phyloP scores from a whole-genome alignment of 805 yeast species.

The Starmerella floris region DNA sequence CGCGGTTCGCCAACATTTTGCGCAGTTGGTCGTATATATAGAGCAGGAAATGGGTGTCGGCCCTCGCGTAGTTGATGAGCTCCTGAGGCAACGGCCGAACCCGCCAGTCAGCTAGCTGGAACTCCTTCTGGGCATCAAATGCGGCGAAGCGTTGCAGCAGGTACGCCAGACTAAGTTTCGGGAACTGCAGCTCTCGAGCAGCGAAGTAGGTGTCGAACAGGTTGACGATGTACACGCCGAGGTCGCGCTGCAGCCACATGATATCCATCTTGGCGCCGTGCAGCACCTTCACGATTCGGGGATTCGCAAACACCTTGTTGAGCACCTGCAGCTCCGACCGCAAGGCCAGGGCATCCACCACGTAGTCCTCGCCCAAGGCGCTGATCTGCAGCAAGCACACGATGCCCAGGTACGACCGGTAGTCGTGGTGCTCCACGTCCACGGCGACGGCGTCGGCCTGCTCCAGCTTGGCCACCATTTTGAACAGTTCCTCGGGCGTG shows the following conservation, averaged over 20 bases:
- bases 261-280: conserved; percentile 98
- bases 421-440: conserved; percentile 93
- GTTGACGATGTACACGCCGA: conserved; percentile 80
- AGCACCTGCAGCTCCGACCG: conserved; percentile 55
- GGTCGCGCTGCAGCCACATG: conserved; percentile 89
- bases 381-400: conserved; percentile 90
- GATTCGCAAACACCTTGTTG: conserved; percentile 70
- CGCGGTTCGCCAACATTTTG: conserved; percentile 42
- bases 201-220: conserved; percentile 91
- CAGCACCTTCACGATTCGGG: conserved; percentile 67
- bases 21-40: conserved; percentile 65
- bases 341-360: conserved; percentile 70
- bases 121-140: conserved; percentile 82
- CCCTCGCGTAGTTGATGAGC: conserved; percentile 76
- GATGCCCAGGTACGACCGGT: conserved; percentile 76
- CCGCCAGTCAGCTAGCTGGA: conserved; percentile 96
- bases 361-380: conserved; percentile 65
- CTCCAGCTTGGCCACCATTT: conserved; percentile 43
- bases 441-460: conserved; percentile 60
- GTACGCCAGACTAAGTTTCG: conserved; percentile 72
- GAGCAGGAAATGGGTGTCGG: conserved; percentile 86
- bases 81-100: conserved; percentile 64
- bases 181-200: conserved; percentile 61
- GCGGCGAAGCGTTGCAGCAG: conserved; percentile 65
- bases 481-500: conserved; percentile 36